Conservation (phyloP, 1,139 yeast species). For the Insectozyma bohioensis region DNA sequence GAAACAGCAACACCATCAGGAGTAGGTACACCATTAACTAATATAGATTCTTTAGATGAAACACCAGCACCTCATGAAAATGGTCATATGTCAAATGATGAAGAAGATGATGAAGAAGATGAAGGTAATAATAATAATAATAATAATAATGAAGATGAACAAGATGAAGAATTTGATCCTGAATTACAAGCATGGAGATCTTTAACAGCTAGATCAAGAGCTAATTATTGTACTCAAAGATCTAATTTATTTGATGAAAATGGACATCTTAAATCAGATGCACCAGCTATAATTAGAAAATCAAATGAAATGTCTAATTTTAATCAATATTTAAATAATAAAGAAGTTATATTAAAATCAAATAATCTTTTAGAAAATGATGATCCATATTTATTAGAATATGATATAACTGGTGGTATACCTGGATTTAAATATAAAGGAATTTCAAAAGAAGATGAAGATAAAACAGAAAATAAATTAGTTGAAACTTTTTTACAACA, state of each 20-base stretch:
- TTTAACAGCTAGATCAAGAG: conserved; percentile 75
- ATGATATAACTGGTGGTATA: conserved; percentile 77
- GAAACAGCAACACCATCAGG: conserved; percentile 2
- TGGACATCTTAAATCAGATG: conserved; percentile 57
- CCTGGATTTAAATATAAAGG: conserved; percentile 67
- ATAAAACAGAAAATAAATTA: conserved; percentile 48
- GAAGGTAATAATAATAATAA: conserved; percentile 24
- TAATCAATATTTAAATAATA: conserved; percentile 46
- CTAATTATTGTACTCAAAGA: conserved; percentile 70
- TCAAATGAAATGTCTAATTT: conserved; percentile 60
- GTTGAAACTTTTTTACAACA: conserved; percentile 38
- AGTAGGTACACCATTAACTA: conserved; percentile 4
- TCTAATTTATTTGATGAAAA: conserved; percentile 62
- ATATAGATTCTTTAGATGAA: conserved; percentile 11
- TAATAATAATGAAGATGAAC: no score
- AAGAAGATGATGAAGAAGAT: conserved; percentile 24
- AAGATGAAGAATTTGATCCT: conserved; percentile 59
- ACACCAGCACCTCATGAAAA: conserved; percentile 15
- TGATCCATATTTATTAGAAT: conserved; percentile 75
- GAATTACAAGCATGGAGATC: conserved; percentile 82
- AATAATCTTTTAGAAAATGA: conserved; percentile 55
- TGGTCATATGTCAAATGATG: conserved; percentile 23
- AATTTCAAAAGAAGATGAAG: conserved; percentile 43
- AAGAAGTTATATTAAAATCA: conserved; percentile 40
- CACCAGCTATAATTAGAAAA: conserved; percentile 66